Percentiles rank a stretch among this genome's conserved stretches.
These are phyloP conservation scores for Pseudogymnoascus sp. DNA, from an alignment of 2,329 filamentous ascomycete species.

Conservation along the genomic window DNA sequence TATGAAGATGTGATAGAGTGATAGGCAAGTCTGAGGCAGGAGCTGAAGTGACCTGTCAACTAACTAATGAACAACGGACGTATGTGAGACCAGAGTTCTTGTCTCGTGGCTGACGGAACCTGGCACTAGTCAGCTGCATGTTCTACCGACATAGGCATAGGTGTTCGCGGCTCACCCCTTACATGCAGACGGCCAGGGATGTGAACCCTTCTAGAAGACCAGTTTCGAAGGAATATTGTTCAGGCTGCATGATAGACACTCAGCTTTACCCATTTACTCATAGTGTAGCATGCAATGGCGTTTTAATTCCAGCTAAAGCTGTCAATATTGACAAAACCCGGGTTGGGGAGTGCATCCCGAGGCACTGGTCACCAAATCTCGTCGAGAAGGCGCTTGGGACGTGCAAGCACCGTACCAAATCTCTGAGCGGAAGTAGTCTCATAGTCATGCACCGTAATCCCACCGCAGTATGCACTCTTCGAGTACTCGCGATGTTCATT, in stretches of 20 bases:
- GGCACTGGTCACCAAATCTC: neutral
- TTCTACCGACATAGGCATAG: neutral
- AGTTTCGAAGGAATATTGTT: neutral
- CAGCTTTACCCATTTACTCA: neutral
- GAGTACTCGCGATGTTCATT: neutral
- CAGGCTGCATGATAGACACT: neutral
- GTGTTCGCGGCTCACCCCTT: neutral
- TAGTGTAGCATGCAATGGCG: neutral
- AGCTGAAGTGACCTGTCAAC: neutral
- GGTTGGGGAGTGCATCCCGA: neutral
- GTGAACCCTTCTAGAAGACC: neutral
- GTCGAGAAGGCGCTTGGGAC: neutral
- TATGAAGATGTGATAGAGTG: constrained; percentile 1
- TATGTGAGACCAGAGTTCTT: neutral
- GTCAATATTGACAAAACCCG: neutral
- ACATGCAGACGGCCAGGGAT: neutral
- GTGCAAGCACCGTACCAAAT: neutral
- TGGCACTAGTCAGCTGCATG: neutral
- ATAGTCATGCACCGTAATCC: neutral
- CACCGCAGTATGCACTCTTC: neutral
- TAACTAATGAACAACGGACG: neutral
- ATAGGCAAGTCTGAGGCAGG: neutral
- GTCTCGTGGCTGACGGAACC: neutral
- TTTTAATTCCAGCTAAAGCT: neutral
- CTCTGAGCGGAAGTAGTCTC: neutral